Conservation (phyloP, 768 basidiomycete species). For the Hypsizygus marmoreus region DNA sequence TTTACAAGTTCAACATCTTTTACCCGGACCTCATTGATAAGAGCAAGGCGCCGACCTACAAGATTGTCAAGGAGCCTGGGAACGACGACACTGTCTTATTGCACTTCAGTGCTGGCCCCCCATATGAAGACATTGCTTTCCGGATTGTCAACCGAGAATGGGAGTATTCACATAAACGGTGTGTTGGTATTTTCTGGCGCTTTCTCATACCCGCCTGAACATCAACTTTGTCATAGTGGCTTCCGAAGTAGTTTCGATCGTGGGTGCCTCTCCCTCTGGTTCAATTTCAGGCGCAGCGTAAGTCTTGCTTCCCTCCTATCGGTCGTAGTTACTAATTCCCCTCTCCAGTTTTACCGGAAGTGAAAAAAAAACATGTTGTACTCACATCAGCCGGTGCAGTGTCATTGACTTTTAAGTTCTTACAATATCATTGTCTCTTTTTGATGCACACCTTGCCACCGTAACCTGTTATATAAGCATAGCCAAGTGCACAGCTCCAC, state of each 20-base stretch:
- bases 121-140: constrained; percentile 99
- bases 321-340: constrained; percentile 13
- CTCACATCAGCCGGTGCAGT: neutral
- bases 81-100: constrained; percentile 95
- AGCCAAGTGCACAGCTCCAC: too few relatives aligned
- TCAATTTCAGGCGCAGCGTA: constrained; percentile 93
- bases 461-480: too few relatives aligned
- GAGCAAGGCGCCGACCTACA: constrained; percentile 94
- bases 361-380: constrained; percentile 30
- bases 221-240: constrained; percentile 53
- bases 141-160: constrained; percentile 96
- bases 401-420: neutral
- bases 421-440: neutral
- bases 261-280: constrained; percentile 94
- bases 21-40: constrained; percentile 99
- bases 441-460: too few relatives aligned
- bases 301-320: constrained; percentile 30
- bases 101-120: constrained; percentile 94
- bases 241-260: constrained; percentile 97
- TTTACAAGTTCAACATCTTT: constrained; percentile 85
- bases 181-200: constrained; percentile 14
- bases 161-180: constrained; percentile 98
- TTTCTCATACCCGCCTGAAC: neutral
- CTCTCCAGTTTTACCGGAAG: constrained; percentile 77
- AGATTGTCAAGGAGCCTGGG: constrained; percentile 89